Evolutionary conservation across 805 yeast species (phyloP).

Genomic region (Yarrowia osloensis): DNA sequence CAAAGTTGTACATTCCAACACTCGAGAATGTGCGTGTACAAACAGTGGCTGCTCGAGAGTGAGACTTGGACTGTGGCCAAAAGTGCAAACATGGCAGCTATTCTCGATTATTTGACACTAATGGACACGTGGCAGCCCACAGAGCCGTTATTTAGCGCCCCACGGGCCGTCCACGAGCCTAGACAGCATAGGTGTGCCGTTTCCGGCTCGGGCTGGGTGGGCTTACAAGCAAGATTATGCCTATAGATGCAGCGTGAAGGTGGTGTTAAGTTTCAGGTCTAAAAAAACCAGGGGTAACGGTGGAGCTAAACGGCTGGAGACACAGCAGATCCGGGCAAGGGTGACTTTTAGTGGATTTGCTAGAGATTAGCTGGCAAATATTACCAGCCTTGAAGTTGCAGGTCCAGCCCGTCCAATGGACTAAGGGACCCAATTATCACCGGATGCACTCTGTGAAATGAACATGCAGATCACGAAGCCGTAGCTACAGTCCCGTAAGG

Average conservation of each 20-base stretch:
- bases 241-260: background rate
- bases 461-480: too few relatives aligned
- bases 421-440: too few relatives aligned
- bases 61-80: background rate
- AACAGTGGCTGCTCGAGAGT: too few relatives aligned
- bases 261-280: background rate
- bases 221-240: conserved; percentile 12
- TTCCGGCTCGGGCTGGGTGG: background rate
- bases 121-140: background rate
- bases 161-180: background rate
- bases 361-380: background rate
- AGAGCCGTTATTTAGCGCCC: background rate
- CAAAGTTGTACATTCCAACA: conserved; percentile 14
- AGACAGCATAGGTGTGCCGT: background rate
- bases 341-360: background rate
- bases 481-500: too few relatives aligned
- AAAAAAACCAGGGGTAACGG: conserved; percentile 17
- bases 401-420: too few relatives aligned
- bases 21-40: background rate
- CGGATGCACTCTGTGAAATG: too few relatives aligned
- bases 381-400: background rate
- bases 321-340: conserved; percentile 1
- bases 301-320: background rate
- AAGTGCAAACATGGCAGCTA: background rate
- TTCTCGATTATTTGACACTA: background rate